Base-by-base conservation (phyloP, 1,284 basidiomycete genomes). In the Mrakiaceae sp. region DNA sequence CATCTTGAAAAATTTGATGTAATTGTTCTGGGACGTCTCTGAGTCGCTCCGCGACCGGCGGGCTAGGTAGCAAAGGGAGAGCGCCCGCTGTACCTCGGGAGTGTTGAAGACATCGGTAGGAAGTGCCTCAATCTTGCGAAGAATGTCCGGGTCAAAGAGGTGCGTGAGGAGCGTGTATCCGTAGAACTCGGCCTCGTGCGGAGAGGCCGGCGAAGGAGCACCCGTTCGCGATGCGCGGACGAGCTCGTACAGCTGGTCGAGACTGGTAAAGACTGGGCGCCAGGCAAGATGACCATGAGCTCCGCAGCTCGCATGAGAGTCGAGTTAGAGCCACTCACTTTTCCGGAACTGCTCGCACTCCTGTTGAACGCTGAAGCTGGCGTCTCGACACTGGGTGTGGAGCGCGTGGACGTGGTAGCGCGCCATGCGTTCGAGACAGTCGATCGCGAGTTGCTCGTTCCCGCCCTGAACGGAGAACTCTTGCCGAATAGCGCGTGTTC, bases 391-490 rank as follows among this genome's bases (percentile, higher is more conserved):
- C 67, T 84, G 82, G 58, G 88, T 78, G 70, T 96, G 88, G 51
- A 98, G 76, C 4, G 87, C 87, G 1, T 98, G 79, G 63, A 97
- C 91, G 73, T 98, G 94, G 73, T 90, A 97, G 27, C 95, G 83
- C 42, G 89, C 93, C 71, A 95, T 96, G 61, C 94, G 85, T 72
- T 94, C 93, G 71, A 94, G 88, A 70, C 89, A 92, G 70, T 90
- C 88, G 61, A 96, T 92, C 0, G 92, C 88, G 56, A 88, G 74
- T 1, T 79, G 74, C 0, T 88, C 89, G 52, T 84, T 86, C 65
- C 87, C 83, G 68, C 88, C 88, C 74, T 98, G 95, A 78, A 97
- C 88, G 0, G 90, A 92, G 69, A 98, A 96, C 74, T 98, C 95
- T 70, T 88, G 94, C 46, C 95, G 81, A 55, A 98, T 87, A 0